Evolutionary conservation across 2,329 filamentous ascomycete species (phyloP).

Genomic region (Ceratocystis diversiconidia): DNA sequence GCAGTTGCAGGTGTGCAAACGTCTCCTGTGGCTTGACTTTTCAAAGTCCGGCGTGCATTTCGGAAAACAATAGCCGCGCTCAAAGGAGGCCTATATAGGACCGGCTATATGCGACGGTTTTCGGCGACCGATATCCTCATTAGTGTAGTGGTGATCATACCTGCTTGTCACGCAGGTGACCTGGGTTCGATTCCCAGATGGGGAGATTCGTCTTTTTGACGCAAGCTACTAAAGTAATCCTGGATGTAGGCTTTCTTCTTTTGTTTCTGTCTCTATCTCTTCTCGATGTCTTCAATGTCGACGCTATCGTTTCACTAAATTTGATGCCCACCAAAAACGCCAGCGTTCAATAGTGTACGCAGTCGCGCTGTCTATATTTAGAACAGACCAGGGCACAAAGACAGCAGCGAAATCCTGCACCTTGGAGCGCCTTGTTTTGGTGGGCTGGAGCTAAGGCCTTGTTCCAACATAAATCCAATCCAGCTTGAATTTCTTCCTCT

Average conservation of each 20-base stretch:
- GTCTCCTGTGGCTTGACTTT: too few species aligned
- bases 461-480: background rate
- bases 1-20: too few species aligned
- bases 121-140: slow-evolving; percentile 3
- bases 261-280: background rate
- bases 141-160: slow-evolving; percentile 18
- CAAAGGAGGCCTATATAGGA: background rate
- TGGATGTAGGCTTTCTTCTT: background rate
- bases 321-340: background rate
- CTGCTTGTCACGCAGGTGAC: slow-evolving; percentile 19
- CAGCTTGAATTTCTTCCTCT: background rate
- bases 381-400: background rate
- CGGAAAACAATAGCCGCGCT: too few species aligned
- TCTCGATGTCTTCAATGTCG: background rate
- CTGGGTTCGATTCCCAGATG: slow-evolving; percentile 18
- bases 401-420: background rate
- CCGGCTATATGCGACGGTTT: background rate
- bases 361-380: background rate
- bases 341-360: background rate
- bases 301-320: background rate
- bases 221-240: background rate
- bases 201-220: slow-evolving; percentile 7
- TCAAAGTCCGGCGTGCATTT: too few species aligned
- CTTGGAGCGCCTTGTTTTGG: background rate
- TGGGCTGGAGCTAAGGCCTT: slow-evolving; percentile 1